Evolutionary conservation across 768 basidiomycete genomes (phyloP).

Genomic region (Trametes gibbosa): DNA sequence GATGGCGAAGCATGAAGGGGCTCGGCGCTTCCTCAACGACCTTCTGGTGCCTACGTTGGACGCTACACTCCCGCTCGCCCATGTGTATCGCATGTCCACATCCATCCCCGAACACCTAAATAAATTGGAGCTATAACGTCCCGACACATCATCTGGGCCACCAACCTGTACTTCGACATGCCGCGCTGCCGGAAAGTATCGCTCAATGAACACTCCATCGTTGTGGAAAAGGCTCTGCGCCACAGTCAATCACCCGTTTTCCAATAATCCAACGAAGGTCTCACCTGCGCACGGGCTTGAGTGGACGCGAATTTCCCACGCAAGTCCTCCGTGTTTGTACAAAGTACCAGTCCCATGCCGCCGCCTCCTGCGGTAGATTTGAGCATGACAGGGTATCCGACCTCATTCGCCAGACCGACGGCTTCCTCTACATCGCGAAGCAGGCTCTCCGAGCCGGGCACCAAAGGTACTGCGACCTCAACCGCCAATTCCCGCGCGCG

Average conservation of each 20-base stretch:
- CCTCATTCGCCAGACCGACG: constrained; percentile 33
- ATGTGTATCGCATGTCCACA: constrained; percentile 55
- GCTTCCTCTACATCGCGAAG: constrained; percentile 42
- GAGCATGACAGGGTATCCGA: constrained; percentile 63
- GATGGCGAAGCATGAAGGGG: constrained; percentile 48
- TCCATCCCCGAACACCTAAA: constrained; percentile 66
- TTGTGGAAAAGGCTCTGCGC: constrained; percentile 48
- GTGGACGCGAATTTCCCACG: constrained; percentile 34
- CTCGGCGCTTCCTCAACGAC: constrained; percentile 69
- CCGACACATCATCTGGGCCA: not conserved
- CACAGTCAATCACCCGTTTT: not conserved
- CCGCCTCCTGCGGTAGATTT: constrained; percentile 72
- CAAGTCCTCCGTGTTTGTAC: constrained; percentile 41
- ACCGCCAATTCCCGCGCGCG: constrained; percentile 46
- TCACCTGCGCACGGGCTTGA: constrained; percentile 44
- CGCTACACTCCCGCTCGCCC: constrained; percentile 69
- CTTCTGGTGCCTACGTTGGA: constrained; percentile 71
- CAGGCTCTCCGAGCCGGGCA: constrained; percentile 56
- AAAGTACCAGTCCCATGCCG: constrained; percentile 64
- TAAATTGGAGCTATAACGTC: not conserved
- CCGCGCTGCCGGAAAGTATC: constrained; percentile 51
- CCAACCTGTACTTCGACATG: constrained; percentile 65
- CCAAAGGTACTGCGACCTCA: constrained; percentile 48
- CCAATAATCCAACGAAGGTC: not conserved
- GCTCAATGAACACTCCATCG: constrained; percentile 56